Base-by-base conservation (phyloP, 2,329 filamentous ascomycete species). In the Apiospora kogelbergensis region DNA sequence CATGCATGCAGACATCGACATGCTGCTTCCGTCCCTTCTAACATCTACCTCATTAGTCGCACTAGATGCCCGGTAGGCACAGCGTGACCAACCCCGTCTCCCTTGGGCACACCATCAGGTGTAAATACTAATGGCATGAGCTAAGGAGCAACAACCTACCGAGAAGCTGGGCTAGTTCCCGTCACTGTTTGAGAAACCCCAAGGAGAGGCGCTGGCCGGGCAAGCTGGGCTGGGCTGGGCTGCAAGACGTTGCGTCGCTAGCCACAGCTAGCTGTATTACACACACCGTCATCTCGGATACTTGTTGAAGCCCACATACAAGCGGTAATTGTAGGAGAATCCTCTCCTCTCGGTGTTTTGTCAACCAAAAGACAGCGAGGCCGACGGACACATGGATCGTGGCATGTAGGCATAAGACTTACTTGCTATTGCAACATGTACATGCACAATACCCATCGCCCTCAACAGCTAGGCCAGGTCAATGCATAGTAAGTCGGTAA, bases 111-210 rank as follows among this genome's bases (percentile, higher is more conserved):
- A 37, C 30, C 26, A 53, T 30, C 20, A 33, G 48, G 48, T 57
- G 48, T 33, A 46, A 30, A 30, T 57, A 57, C 24, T 57, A 33
- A 33, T 33, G 7, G 33, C 33, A 33, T 20, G 15, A 57, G 46
- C 46, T 42, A 33, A 17, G 3, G 33, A 33, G 33, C 24, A 30
- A 41, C 40, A 68, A 44, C 53, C 37, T 68, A 48, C 68, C 63
- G 68, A 66, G 64, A 57, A 63, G 44, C 30, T 66, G 64, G 64
- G 68, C 44, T 66, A 66, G 68, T 53, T 24, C 24, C 41, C 37
- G 41, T 64, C 64, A 53, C 68, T 57, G 33, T 60, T 63, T 40
- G 64, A 44, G 48, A 63, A 66, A 63, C 46, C 63, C 63, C 63
- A 53, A 63, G 46, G 37, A 48, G 33, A 46, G 26, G 48, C 30